Evolutionary conservation across 2,329 filamentous ascomycete species (phyloP), one percentile per base, ranked within the genome.

Genomic region (Diaporthe caulivora): DNA sequence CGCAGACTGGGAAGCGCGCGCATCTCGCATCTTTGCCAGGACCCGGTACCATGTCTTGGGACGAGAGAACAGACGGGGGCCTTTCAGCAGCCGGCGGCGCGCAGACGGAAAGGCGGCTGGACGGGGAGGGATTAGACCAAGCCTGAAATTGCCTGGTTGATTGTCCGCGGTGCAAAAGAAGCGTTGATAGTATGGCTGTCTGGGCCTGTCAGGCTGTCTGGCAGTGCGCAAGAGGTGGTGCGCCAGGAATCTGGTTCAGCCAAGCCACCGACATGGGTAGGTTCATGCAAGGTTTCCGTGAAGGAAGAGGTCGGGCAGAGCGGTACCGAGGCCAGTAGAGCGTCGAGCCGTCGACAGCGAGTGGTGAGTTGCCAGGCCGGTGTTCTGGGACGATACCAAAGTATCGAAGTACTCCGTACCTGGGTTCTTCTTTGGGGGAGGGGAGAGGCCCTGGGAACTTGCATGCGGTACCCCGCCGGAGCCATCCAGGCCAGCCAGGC

Each of bases 391-490:
- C 29, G 26, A 37, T 57, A 37, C 53, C 42, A 9, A 24, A 17
- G 53, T 69, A 34, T 9, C 37, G 5, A 10, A 42, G 57, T 42
- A 5, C 37, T 37, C 4, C 8, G 53, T 49, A 26, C 37, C 15
- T 15, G 3, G n/a, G 47, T 51, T 13, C 7, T 40, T 64, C 24
- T 15, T 26, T 47, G 53, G 15, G 21, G 17, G 54, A 17, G 13
- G 24, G n/a, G n/a, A n/a, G 53, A 21, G 26, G 34, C 21, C 44
- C 31, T 54, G 31, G 55, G 31, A 9, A 37, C 37, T 42, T 18
- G 57, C 44, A 67, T 67, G 62, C 62, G 53, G n/a, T 40, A 67
- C 62, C 62, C 62, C 62, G 62, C 62, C 62, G 62, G 62, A 67
- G 44, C 62, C 26, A 1, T 53, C 62, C 42, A 53, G 62, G 44